phyloP scores from a whole-genome alignment of 1,139 yeast genomes.

The Tardiomyces digboiensis region DNA sequence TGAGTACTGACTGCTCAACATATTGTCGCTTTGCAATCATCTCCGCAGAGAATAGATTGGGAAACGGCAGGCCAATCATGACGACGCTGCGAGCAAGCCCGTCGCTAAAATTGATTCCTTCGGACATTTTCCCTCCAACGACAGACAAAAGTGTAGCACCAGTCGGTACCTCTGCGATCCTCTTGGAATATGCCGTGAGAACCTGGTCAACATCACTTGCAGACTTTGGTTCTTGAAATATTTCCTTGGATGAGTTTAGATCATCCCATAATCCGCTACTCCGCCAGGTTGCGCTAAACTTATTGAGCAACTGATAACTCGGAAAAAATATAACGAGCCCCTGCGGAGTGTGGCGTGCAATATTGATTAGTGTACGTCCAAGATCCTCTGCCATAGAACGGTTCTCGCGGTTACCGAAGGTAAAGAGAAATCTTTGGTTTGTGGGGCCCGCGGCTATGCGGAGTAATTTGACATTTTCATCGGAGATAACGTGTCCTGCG shows the following conservation, averaged over 20 bases:
- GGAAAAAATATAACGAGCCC: conserved; percentile 85
- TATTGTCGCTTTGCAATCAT: conserved; percentile 62
- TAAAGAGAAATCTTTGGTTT: conserved; percentile 45
- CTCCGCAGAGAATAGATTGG: conserved; percentile 80
- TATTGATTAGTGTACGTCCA: conserved; percentile 39
- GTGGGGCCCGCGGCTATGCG: conserved; percentile 33
- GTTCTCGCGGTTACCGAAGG: conserved; percentile 53
- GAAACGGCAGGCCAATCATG: conserved; percentile 87
- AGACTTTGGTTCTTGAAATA: conserved; percentile 48
- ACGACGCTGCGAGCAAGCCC: conserved; percentile 79
- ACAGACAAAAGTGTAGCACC: conserved; percentile 78
- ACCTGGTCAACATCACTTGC: conserved; percentile 22
- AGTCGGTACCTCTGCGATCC: conserved; percentile 10
- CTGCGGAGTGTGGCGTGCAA: conserved; percentile 45
- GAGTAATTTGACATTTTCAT: conserved; percentile 52
- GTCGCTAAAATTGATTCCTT: conserved; percentile 89
- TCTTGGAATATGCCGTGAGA: conserved; percentile 41
- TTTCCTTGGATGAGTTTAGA: conserved; percentile 14
- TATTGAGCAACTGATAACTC: conserved; percentile 62
- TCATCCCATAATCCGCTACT: conserved; percentile 20
- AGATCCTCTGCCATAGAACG: conserved; percentile 38
- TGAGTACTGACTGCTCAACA: conserved; percentile 37
- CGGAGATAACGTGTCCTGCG: conserved; percentile 84
- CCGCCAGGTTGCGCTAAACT: conserved; percentile 46
- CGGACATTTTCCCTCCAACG: conserved; percentile 91